Conservation (phyloP, 1,139 yeast genomes). For the Taphrina communis region DNA sequence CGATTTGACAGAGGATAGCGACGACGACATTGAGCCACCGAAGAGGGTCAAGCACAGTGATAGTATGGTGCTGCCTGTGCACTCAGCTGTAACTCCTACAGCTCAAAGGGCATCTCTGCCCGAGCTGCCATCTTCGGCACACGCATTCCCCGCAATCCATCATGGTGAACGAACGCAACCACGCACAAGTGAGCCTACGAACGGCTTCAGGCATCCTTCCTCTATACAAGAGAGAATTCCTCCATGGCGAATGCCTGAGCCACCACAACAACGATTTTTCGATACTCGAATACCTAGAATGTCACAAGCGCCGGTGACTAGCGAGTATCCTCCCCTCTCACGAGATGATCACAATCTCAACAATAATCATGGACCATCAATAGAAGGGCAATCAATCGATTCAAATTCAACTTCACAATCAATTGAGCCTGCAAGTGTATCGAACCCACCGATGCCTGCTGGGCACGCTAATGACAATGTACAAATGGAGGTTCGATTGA, state of each 20-base stretch:
- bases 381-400: background rate
- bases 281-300: background rate
- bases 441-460: background rate
- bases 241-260: background rate
- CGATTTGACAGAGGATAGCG: constrained; percentile 29
- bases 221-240: background rate
- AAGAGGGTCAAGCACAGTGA: constrained; percentile 20
- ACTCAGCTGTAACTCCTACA: background rate
- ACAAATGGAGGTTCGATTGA: background rate
- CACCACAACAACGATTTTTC: background rate
- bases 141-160: background rate
- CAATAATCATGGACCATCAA: background rate
- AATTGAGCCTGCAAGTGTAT: background rate
- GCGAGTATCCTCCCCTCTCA: background rate
- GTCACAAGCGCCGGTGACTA: background rate
- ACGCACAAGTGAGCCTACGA: constrained; percentile 7
- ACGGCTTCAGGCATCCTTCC: constrained; percentile 1
- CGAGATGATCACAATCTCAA: background rate
- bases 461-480: background rate
- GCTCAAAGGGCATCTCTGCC: background rate
- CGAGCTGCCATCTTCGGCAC: constrained; percentile 4
- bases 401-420: background rate
- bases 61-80: constrained; percentile 5
- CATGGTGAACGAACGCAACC: background rate
- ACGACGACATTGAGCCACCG: constrained; percentile 16